Conservation (phyloP, 768 basidiomycete species). For the Kwoniella mangroviensis region DNA sequence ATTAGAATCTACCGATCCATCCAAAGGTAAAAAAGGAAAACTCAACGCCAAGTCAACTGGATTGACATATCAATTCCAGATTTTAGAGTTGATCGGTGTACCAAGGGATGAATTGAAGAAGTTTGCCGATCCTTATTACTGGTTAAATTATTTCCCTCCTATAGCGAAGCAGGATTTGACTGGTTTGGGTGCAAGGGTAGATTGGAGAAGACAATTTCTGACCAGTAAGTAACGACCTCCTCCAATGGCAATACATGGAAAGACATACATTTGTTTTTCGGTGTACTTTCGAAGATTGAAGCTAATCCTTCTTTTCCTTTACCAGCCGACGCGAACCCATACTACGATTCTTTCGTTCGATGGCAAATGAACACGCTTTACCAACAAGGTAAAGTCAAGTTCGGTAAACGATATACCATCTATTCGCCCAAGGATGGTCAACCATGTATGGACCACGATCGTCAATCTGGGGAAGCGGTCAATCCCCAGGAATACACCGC, state of each 20-base stretch:
- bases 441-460: slow-evolving; percentile 99
- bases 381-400: slow-evolving; percentile 88
- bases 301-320: slow-evolving; percentile 11
- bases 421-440: slow-evolving; percentile 99
- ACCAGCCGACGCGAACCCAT: slow-evolving; percentile 82
- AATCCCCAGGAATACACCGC: slow-evolving; percentile 95
- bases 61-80: slow-evolving; percentile 96
- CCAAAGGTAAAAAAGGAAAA: slow-evolving; percentile 94
- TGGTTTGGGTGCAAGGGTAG: slow-evolving; percentile 88
- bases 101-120: slow-evolving; percentile 88
- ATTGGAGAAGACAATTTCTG: slow-evolving; percentile 93
- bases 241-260: neutral
- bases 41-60: slow-evolving; percentile 90
- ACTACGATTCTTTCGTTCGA: slow-evolving; percentile 93
- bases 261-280: neutral
- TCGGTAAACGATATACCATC: slow-evolving; percentile 96
- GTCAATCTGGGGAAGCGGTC: slow-evolving; percentile 88
- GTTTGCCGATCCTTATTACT: slow-evolving; percentile 92
- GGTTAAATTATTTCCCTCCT: slow-evolving; percentile 93
- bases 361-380: slow-evolving; percentile 97
- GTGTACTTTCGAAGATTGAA: neutral
- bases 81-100: slow-evolving; percentile 91
- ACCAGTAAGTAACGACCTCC: slow-evolving; percentile 63
- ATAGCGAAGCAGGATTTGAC: slow-evolving; percentile 90
- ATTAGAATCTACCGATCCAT: slow-evolving; percentile 52